A percentile compares a stretch with the other conserved stretches of the same genome.
These are phyloP conservation scores for Suillus variegatus DNA, from an alignment of 768 basidiomycete species.

Conservation along the genomic window DNA sequence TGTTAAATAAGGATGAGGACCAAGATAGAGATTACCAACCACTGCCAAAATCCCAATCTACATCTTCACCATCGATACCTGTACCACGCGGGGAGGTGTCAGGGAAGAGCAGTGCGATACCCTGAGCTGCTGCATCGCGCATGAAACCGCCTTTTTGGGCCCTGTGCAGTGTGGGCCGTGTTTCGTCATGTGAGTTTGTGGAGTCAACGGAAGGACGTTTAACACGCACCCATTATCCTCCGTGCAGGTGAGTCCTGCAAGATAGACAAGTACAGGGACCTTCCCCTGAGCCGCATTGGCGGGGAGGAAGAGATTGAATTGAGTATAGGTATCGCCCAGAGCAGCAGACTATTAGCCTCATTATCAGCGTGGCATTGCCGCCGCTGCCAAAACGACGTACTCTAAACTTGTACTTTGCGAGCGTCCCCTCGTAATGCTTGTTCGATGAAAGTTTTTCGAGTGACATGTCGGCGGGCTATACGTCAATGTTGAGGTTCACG, in stretches of 20 bases:
- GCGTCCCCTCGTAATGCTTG: constrained; percentile 77
- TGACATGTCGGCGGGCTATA: constrained; percentile 12
- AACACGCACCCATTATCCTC: constrained; percentile 85
- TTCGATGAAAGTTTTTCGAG: constrained; percentile 75
- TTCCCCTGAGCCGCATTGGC: constrained; percentile 52
- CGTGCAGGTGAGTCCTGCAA: constrained; percentile 87
- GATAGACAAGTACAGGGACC: constrained; percentile 79
- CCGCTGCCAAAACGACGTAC: constrained; percentile 35
- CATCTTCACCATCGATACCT: constrained; percentile 76
- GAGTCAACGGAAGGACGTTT: not conserved
- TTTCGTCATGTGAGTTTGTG: not conserved
- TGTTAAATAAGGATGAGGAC: not conserved
- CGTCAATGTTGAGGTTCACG: constrained; percentile 15
- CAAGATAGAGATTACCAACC: constrained; percentile 40
- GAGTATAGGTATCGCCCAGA: constrained; percentile 67
- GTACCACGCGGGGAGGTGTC: constrained; percentile 97
- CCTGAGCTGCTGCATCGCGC: constrained; percentile 79
- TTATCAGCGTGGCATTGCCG: not conserved
- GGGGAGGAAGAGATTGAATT: constrained; percentile 92
- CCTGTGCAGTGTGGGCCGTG: constrained; percentile 35
- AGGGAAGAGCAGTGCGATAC: constrained; percentile 90
- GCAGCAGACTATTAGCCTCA: constrained; percentile 54
- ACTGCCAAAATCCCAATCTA: constrained; percentile 89
- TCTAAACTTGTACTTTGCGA: constrained; percentile 88
- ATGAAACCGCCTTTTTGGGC: constrained; percentile 95